Conservation (phyloP, 805 yeast genomes). For the Ogataea ganodermae region DNA sequence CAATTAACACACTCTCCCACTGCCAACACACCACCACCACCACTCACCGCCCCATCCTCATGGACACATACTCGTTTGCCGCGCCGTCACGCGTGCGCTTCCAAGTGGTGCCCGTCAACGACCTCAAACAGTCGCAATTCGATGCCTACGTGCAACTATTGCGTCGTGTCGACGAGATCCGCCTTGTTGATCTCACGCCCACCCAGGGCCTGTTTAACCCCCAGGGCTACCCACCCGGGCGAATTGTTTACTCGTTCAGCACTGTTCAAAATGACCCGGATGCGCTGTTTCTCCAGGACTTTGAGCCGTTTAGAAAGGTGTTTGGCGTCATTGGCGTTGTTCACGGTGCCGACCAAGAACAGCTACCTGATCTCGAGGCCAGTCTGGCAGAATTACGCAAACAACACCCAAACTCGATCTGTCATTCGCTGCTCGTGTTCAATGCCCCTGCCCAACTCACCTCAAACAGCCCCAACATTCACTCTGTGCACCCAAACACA, state of each 20-base stretch:
- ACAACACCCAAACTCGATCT: constrained; percentile 52
- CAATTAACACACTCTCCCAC: background rate
- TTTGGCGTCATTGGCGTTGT: constrained; percentile 57
- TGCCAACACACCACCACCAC: background rate
- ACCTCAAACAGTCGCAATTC: constrained; percentile 45
- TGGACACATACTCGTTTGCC: constrained; percentile 51
- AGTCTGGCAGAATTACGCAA: constrained; percentile 44
- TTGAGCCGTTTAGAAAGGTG: constrained; percentile 85
- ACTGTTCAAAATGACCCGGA: constrained; percentile 48
- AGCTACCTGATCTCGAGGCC: constrained; percentile 27
- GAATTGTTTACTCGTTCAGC: constrained; percentile 59
- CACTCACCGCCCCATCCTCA: constrained; percentile 1
- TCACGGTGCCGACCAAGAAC: constrained; percentile 30
- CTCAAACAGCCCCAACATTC: constrained; percentile 11
- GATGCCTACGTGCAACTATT: constrained; percentile 45
- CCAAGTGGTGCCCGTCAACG: constrained; percentile 67
- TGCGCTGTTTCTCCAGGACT: constrained; percentile 72
- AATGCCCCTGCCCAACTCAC: constrained; percentile 39
- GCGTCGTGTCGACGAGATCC: constrained; percentile 56
- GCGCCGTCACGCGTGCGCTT: constrained; percentile 68
- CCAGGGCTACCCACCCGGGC: constrained; percentile 79
- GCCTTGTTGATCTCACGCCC: constrained; percentile 76
- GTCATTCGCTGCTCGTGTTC: constrained; percentile 57
- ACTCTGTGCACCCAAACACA: constrained; percentile 21
- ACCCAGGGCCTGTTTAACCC: constrained; percentile 73